phyloP scores from a whole-genome alignment of 2,329 filamentous ascomycete genomes.

The Tolypocladium amazonense region DNA sequence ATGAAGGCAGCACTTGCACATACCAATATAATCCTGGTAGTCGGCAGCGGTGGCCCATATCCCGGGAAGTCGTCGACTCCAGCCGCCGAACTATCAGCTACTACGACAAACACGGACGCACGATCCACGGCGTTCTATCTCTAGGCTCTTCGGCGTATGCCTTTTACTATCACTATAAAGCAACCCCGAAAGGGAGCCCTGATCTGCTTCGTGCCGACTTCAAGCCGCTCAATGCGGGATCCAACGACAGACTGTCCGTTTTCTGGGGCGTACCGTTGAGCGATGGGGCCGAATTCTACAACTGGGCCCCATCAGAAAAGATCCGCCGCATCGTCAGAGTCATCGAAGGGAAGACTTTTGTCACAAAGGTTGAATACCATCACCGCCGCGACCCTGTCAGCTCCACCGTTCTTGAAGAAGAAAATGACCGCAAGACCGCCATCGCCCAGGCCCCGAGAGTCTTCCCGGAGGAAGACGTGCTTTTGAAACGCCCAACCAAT shows the following conservation, averaged over 20 bases:
- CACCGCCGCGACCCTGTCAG: slow-evolving; percentile 26
- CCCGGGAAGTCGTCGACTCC: slow-evolving; percentile 13
- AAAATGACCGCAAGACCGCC: slow-evolving; percentile 8
- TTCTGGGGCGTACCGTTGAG: slow-evolving; percentile 22
- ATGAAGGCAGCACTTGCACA: slow-evolving; percentile 9
- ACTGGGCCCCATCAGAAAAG: slow-evolving; percentile 24
- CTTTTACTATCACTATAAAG: slow-evolving; percentile 24
- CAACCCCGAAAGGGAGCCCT: slow-evolving; percentile 17
- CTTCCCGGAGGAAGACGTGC: slow-evolving; percentile 16
- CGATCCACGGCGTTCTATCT: slow-evolving; percentile 17
- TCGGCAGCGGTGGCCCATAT: slow-evolving; percentile 12
- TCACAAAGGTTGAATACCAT: slow-evolving; percentile 21
- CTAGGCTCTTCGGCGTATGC: slow-evolving; percentile 16
- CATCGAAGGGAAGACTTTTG: slow-evolving; percentile 13
- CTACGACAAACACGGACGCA: slow-evolving; percentile 23
- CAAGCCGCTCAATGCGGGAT: slow-evolving; percentile 7
- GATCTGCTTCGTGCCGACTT: slow-evolving; percentile 23
- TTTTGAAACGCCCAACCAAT: slow-evolving; percentile 16
- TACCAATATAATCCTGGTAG: slow-evolving; percentile 14
- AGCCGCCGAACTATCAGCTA: slow-evolving; percentile 13
- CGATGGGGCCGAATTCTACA: slow-evolving; percentile 14
- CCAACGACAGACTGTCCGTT: slow-evolving; percentile 17
- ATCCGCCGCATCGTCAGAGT: slow-evolving; percentile 21
- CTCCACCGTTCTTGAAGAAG: slow-evolving; percentile 17
- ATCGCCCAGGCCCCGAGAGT: slow-evolving; percentile 13